Percentiles rank a stretch among this genome's conserved stretches.
phyloP scores from a whole-genome alignment of 2,329 filamentous ascomycete species.

The Epicoccum nigrum region DNA sequence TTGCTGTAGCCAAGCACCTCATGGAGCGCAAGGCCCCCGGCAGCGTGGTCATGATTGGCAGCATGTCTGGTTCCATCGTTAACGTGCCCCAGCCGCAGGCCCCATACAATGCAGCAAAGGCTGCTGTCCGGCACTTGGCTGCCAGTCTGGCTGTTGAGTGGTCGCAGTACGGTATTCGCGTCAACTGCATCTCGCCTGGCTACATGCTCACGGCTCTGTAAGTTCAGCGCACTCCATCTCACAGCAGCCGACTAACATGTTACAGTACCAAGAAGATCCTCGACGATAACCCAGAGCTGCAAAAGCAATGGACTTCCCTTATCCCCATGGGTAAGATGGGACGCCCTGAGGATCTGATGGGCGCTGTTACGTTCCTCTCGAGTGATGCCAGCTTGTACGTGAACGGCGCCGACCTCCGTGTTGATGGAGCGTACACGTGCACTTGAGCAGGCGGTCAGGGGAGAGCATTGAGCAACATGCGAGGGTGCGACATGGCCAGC shows the following conservation, averaged over 20 bases:
- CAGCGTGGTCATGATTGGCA: slow-evolving; percentile 92
- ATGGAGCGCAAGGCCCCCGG: slow-evolving; percentile 80
- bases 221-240: slow-evolving; percentile 48
- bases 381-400: slow-evolving; percentile 68
- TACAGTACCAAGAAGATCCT: slow-evolving; percentile 88
- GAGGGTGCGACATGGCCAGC: neutral
- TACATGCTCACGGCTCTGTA: slow-evolving; percentile 96
- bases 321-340: slow-evolving; percentile 97
- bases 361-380: slow-evolving; percentile 84
- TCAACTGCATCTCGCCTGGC: slow-evolving; percentile 93
- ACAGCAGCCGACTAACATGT: neutral
- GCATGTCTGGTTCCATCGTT: slow-evolving; percentile 92
- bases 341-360: slow-evolving; percentile 88
- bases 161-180: slow-evolving; percentile 84
- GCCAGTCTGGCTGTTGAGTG: slow-evolving; percentile 91
- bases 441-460: slow-evolving; percentile 54
- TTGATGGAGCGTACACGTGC: slow-evolving; percentile 89
- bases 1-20: slow-evolving; percentile 82
- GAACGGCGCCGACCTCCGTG: slow-evolving; percentile 74
- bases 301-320: slow-evolving; percentile 86
- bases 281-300: slow-evolving; percentile 88
- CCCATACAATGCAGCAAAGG: slow-evolving; percentile 92
- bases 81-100: slow-evolving; percentile 94
- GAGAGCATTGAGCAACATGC: neutral
- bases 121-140: slow-evolving; percentile 86